Evolutionary conservation across 108 stramenopile genomes (phyloP).

Genomic region (Fistulifera solaris): DNA sequence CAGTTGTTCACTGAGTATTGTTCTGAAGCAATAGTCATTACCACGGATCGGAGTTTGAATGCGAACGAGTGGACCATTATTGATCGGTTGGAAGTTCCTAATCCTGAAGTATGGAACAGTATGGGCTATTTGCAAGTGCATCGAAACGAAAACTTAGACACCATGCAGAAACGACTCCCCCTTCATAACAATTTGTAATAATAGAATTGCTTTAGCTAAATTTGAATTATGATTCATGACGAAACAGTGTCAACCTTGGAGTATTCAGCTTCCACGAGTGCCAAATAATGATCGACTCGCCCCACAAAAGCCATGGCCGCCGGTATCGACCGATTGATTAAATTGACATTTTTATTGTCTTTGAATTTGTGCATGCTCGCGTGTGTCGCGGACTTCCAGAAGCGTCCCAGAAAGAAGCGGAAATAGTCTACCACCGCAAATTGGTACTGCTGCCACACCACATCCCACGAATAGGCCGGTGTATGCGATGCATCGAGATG

Average conservation of each 20-base stretch:
- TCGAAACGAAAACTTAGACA: no score
- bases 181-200: no score
- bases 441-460: conserved; percentile 58
- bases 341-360: conserved; percentile 43
- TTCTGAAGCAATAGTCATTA: conserved; percentile 54
- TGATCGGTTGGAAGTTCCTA: conserved; percentile 65
- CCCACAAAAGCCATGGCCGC: conserved; percentile 54
- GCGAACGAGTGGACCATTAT: conserved; percentile 52
- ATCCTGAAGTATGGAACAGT: conserved; percentile 56
- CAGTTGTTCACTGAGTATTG: conserved; percentile 35
- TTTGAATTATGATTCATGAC: no score
- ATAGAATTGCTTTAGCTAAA: no score
- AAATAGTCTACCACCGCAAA: conserved; percentile 62
- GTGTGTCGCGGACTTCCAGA: conserved; percentile 42
- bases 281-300: conserved; percentile 48
- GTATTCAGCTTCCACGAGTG: conserved; percentile 34
- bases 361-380: conserved; percentile 49
- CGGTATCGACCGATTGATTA: conserved; percentile 57
- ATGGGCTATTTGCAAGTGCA: conserved; percentile 39
- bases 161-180: no score
- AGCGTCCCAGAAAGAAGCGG: conserved; percentile 44
- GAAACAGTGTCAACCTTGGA: no score
- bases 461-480: conserved; percentile 25
- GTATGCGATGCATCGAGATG: conserved; percentile 10
- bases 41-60: conserved; percentile 63